Evolutionary conservation across 1,284 basidiomycete genomes (phyloP), one percentile per base, ranked within the genome.

Genomic region (Ustilago trichophora): DNA sequence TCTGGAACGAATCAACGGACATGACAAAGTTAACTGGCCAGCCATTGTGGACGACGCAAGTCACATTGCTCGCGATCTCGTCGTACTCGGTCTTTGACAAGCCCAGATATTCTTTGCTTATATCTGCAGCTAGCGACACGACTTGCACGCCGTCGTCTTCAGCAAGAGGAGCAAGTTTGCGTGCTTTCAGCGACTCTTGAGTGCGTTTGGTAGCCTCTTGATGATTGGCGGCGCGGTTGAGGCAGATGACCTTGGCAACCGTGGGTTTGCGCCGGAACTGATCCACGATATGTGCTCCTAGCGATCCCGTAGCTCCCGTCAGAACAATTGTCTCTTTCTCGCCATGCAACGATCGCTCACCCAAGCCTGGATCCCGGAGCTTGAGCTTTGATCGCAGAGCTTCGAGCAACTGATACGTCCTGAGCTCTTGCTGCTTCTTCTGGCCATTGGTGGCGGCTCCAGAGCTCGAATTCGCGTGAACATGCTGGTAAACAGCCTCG

Each of bases 371-470:
- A 11, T 36, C 29, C 5, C 65, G 65, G 29, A 34, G 4, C 34
- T 46, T 24, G 27, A 68, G 54, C 32, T 54, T 31, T 0, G 37
- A 32, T 6, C 58, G 53, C 21, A 62, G 15, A n/a, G 44, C 32
- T 10, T 49, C 13, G n/a, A 49, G 54, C 37, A 63, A 4, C 15
- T 42, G 26, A 12, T 35, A 41, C 3, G 54, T 54, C 45, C 15
- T 51, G 10, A 8, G 31, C 32, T 83, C 76, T 31, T 82, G 77
- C 24, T 82, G 70, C 35, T 79, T 55, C 15, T 64, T 64, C 34
- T 58, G 45, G 10, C 57, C 49, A 3, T 31, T 34, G 10, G 25
- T 18, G 4, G 15, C 27, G 8, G 3, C 15, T 12, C 10, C 29
- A 4, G n/a, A n/a, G 46, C 21, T 6, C 4, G 31, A 33, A 8